phyloP scores from a whole-genome alignment of 306 rosid species.

The Biancaea sappan region DNA sequence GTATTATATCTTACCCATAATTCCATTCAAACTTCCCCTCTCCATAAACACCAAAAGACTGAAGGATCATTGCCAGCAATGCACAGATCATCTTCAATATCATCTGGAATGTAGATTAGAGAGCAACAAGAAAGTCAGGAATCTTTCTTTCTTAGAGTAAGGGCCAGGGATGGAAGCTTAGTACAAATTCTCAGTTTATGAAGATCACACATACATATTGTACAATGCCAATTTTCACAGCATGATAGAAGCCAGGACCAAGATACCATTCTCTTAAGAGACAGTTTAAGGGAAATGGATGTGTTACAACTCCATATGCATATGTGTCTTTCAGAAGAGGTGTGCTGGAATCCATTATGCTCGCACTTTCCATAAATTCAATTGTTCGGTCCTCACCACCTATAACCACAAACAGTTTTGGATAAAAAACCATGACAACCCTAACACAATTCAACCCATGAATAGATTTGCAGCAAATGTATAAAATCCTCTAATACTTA shows the following conservation, averaged over 20 bases:
- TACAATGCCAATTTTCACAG: conserved; percentile 96
- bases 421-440: conserved; percentile 7
- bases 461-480: background rate
- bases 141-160: conserved; percentile 4
- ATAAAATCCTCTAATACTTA: conserved; percentile 18
- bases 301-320: conserved; percentile 86
- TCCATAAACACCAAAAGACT: conserved; percentile 92
- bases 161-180: background rate
- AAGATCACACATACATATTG: conserved; percentile 80
- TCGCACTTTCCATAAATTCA: conserved; percentile 78
- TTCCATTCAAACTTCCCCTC: conserved; percentile 92
- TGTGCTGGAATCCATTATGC: conserved; percentile 60
- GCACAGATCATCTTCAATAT: conserved; percentile 93
- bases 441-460: conserved; percentile 6
- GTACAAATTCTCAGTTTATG: conserved; percentile 32
- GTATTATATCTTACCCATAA: conserved; percentile 69
- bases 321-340: conserved; percentile 82
- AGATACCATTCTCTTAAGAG: conserved; percentile 79
- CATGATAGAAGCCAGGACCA: conserved; percentile 82
- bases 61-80: conserved; percentile 84
- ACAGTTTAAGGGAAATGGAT: conserved; percentile 88
- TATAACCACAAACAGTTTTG: conserved; percentile 36
- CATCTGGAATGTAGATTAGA: conserved; percentile 67
- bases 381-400: conserved; percentile 93
- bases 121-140: conserved; percentile 33